Evolutionary conservation across 1,284 basidiomycete genomes (phyloP).

Genomic region (Naganishia cerealis): DNA sequence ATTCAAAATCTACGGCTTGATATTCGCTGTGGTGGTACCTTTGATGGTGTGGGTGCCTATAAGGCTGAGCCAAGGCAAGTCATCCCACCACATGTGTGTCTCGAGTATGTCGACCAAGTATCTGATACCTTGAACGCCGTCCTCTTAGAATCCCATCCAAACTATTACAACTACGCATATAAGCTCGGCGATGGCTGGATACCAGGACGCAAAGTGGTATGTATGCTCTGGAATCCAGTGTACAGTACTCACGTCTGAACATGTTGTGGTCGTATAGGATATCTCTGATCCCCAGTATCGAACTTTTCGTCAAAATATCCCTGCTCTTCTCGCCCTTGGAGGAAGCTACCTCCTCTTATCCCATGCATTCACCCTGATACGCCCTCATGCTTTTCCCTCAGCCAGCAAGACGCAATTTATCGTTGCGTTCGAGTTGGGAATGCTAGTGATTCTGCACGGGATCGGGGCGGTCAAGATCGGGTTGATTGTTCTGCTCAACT

Average conservation of each 20-base stretch:
- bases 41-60: conserved; percentile 79
- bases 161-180: conserved; percentile 65
- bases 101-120: not conserved
- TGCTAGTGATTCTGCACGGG: conserved; percentile 79
- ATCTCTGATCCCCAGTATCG: conserved; percentile 83
- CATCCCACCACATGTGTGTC: not conserved
- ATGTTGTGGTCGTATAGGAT: conserved; percentile 61
- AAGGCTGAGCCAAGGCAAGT: conserved; percentile 71
- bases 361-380: conserved; percentile 50
- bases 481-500: conserved; percentile 64
- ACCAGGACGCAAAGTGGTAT: conserved; percentile 54
- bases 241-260: not conserved
- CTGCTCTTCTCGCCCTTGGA: conserved; percentile 62
- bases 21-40: conserved; percentile 67
- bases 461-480: conserved; percentile 78
- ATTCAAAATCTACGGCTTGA: conserved; percentile 74
- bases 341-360: conserved; percentile 53
- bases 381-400: conserved; percentile 37
- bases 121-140: not conserved
- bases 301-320: conserved; percentile 72
- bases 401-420: conserved; percentile 47
- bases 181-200: conserved; percentile 64
- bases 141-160: conserved; percentile 59
- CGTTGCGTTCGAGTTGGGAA: conserved; percentile 53
- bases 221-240: conserved; percentile 32